Percentiles rank a stretch among this genome's conserved stretches.
Conservation (phyloP, 2,329 filamentous ascomycete species). For the Diplodia scrobiculata region DNA sequence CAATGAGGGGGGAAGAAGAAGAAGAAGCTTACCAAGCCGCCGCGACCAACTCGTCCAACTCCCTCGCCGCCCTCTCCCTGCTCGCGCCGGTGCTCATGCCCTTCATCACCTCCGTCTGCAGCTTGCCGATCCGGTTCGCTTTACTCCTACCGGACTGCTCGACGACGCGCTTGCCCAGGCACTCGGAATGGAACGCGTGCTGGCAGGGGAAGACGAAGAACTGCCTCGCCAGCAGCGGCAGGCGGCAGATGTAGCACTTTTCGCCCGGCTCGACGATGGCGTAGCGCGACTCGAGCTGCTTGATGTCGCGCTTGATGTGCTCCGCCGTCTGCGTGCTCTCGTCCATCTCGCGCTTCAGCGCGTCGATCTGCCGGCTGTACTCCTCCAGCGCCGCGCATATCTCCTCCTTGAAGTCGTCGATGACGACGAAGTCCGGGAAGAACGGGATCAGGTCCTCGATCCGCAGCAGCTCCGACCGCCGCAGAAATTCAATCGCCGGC, state of each 20-base stretch:
- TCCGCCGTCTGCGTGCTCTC: constrained; percentile 83
- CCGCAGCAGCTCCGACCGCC: constrained; percentile 83
- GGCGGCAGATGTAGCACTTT: constrained; percentile 82
- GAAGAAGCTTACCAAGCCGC: constrained; percentile 71
- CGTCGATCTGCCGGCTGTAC: constrained; percentile 88
- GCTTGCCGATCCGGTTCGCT: constrained; percentile 76
- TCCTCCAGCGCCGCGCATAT: constrained; percentile 93
- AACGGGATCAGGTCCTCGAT: constrained; percentile 98
- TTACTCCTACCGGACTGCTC: constrained; percentile 76
- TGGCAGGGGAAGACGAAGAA: constrained; percentile 99
- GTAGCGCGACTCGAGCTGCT: constrained; percentile 81
- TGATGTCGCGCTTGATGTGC: constrained; percentile 89
- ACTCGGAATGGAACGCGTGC: constrained; percentile 96
- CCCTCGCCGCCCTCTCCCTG: constrained; percentile 74
- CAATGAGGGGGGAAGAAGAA: not conserved
- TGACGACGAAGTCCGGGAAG: constrained; percentile 97
- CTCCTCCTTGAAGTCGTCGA: constrained; percentile 98
- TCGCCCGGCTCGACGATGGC: constrained; percentile 96
- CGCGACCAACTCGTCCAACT: constrained; percentile 89
- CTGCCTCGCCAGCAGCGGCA: constrained; percentile 84
- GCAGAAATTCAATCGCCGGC: constrained; percentile 84
- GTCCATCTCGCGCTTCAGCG: constrained; percentile 91
- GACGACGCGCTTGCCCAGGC: constrained; percentile 80
- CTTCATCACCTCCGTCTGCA: constrained; percentile 80
- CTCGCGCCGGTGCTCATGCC: constrained; percentile 66